Conservation (phyloP, 345 rosid genomes). For the Gossypioides kirkii region DNA sequence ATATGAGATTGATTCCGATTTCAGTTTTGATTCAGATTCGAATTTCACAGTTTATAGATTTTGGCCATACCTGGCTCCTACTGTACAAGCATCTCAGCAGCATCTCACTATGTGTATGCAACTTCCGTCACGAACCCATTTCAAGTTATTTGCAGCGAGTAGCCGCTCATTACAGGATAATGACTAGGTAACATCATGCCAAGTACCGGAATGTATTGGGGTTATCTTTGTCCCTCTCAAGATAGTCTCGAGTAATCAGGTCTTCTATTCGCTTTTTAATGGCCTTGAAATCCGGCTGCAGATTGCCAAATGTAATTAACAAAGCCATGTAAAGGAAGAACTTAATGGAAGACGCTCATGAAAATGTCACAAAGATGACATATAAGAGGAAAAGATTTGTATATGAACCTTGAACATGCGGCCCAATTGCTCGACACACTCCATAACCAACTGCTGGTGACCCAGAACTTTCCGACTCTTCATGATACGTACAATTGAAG, state of each 20-base stretch:
- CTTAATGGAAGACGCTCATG: not conserved
- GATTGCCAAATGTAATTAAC: slow-evolving; percentile 5
- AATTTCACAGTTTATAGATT: slow-evolving; percentile 10
- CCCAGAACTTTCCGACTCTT: slow-evolving; percentile 59
- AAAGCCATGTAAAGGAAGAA: not conserved
- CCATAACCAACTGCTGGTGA: slow-evolving; percentile 50
- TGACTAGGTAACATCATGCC: slow-evolving; percentile 32
- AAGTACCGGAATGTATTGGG: slow-evolving; percentile 47
- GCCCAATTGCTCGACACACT: slow-evolving; percentile 63
- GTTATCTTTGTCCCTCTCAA: slow-evolving; percentile 60
- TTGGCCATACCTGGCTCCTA: slow-evolving; percentile 27
- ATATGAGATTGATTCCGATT: slow-evolving; percentile 7
- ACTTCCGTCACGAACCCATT: slow-evolving; percentile 2
- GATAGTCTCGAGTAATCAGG: slow-evolving; percentile 55
- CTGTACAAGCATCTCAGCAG: slow-evolving; percentile 27
- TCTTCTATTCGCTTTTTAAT: slow-evolving; percentile 76
- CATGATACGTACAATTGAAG: slow-evolving; percentile 70
- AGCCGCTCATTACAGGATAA: not conserved
- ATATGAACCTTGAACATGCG: slow-evolving; percentile 64
- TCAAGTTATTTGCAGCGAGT: slow-evolving; percentile 11
- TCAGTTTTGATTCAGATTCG: not conserved
- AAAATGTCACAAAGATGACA: not conserved
- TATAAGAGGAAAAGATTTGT: not conserved
- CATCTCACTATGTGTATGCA: slow-evolving; percentile 22
- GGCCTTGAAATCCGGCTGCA: slow-evolving; percentile 74